A percentile compares a stretch with the other conserved stretches of the same genome.
Conservation (phyloP, 1,284 basidiomycete species). For the Sanghuangporus sanghuang region DNA sequence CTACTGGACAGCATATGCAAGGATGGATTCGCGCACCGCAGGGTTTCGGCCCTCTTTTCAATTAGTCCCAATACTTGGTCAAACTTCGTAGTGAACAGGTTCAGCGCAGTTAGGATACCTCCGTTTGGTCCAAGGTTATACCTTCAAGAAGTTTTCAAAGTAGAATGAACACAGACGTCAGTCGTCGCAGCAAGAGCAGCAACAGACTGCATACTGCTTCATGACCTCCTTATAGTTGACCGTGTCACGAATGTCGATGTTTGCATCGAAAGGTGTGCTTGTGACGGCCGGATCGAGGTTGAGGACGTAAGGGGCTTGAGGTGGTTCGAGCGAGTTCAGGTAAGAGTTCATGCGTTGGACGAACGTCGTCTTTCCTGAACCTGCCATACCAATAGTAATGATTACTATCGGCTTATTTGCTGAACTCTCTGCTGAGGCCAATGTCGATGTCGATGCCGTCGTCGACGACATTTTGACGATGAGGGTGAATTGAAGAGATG, state of each 20-base stretch:
- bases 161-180: conserved; percentile 19
- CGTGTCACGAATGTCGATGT: conserved; percentile 98
- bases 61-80: conserved; percentile 94
- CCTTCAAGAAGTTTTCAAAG: conserved; percentile 36
- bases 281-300: conserved; percentile 97
- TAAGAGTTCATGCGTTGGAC: conserved; percentile 91
- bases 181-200: conserved; percentile 15
- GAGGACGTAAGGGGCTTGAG: conserved; percentile 87
- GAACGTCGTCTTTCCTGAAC: conserved; percentile 95
- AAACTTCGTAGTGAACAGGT: conserved; percentile 98
- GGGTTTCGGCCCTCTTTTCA: conserved; percentile 83
- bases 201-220: conserved; percentile 81
- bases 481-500: background rate
- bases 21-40: conserved; percentile 64
- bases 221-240: conserved; percentile 98
- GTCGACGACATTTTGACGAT: conserved; percentile 4
- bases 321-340: conserved; percentile 58
- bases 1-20: background rate
- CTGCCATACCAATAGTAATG: conserved; percentile 91
- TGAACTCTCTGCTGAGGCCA: conserved; percentile 14
- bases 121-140: conserved; percentile 99
- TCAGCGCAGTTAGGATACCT: conserved; percentile 94
- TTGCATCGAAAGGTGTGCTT: conserved; percentile 87
- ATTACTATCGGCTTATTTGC: conserved; percentile 71
- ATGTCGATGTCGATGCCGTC: background rate